Evolutionary conservation across 1,284 basidiomycete genomes (phyloP).

Genomic region (Cutaneotrichosporon sp.): DNA sequence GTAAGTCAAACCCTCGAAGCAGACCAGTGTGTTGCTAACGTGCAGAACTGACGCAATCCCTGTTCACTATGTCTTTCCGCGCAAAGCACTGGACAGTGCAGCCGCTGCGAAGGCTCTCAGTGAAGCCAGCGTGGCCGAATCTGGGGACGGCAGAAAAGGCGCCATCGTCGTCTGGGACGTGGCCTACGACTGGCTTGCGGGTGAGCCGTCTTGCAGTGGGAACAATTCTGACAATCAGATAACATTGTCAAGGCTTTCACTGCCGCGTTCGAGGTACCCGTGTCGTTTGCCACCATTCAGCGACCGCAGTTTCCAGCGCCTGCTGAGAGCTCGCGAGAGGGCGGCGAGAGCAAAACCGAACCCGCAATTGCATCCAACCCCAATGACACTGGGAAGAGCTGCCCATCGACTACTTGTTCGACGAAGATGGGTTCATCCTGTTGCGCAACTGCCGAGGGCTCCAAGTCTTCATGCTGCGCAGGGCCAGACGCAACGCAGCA

Average conservation of each 20-base stretch:
- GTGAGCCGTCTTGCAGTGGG: conserved; percentile 48
- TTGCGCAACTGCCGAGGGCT: neutral
- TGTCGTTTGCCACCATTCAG: conserved; percentile 33
- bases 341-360: neutral
- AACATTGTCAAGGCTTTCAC: conserved; percentile 24
- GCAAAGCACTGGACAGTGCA: conserved; percentile 30
- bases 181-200: conserved; percentile 64
- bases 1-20: conserved; percentile 40
- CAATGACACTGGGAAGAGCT: neutral
- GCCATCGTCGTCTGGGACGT: conserved; percentile 73
- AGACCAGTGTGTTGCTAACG: neutral
- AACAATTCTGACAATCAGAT: conserved; percentile 14
- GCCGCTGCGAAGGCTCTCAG: conserved; percentile 27
- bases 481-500: neutral
- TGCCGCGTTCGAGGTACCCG: conserved; percentile 10
- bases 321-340: neutral
- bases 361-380: neutral
- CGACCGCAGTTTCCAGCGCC: conserved; percentile 13
- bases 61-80: conserved; percentile 49
- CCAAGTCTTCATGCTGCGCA: neutral
- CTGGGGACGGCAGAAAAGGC: conserved; percentile 30
- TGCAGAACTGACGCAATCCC: conserved; percentile 45
- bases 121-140: conserved; percentile 25
- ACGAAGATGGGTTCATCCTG: neutral
- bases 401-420: too few relatives aligned